Evolutionary conservation across 306 rosid species (phyloP).

Genomic region (Spatholobus suberectus): DNA sequence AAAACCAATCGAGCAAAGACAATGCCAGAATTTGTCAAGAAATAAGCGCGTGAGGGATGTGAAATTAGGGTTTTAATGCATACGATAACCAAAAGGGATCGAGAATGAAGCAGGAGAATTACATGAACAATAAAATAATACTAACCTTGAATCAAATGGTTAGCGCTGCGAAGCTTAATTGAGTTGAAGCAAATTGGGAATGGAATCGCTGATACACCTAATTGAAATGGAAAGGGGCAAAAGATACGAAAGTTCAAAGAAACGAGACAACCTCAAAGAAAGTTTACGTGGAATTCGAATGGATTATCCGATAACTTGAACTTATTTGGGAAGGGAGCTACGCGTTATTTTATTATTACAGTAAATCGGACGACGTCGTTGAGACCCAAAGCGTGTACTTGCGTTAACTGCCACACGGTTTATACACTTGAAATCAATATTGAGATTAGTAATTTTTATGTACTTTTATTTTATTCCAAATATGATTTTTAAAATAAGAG

Average conservation of each 20-base stretch:
- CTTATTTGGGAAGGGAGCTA: not conserved
- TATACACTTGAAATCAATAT: too few relatives aligned
- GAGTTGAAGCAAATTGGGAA: not conserved
- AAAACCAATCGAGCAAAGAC: not conserved
- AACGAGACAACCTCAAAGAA: not conserved
- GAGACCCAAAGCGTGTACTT: not conserved
- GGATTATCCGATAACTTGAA: not conserved
- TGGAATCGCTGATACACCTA: not conserved
- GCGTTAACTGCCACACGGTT: too few relatives aligned
- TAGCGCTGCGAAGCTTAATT: not conserved
- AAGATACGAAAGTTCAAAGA: not conserved
- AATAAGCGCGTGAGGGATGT: too few relatives aligned
- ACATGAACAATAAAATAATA: not conserved
- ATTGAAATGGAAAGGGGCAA: not conserved
- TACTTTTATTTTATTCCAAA: too few relatives aligned
- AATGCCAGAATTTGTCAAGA: not conserved
- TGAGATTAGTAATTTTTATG: too few relatives aligned
- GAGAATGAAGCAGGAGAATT: not conserved
- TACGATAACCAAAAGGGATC: not conserved
- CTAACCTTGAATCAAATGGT: not conserved
- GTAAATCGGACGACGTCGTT: slow-evolving; percentile 20
- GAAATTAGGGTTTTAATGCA: slow-evolving; percentile 45
- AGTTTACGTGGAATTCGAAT: not conserved
- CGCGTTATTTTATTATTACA: not conserved
- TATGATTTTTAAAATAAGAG: too few relatives aligned